phyloP scores from a whole-genome alignment of 2,329 filamentous ascomycete species.

The Aspergillus sp. region DNA sequence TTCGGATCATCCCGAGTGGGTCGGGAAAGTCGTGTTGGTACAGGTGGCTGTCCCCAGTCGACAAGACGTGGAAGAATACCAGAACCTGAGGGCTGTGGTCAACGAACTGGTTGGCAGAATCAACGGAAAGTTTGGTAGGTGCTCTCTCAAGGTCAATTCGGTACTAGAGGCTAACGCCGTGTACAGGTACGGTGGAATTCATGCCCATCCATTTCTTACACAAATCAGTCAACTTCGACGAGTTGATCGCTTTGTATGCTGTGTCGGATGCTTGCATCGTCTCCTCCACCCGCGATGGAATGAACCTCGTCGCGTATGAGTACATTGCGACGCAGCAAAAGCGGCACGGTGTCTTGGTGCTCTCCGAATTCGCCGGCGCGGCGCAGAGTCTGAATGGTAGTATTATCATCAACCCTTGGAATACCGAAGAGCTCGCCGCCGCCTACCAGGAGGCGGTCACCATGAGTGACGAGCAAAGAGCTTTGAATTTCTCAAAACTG shows the following conservation, averaged over 20 bases:
- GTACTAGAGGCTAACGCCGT: slow-evolving; percentile 13
- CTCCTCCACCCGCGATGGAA: slow-evolving; percentile 93
- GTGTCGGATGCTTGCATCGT: slow-evolving; percentile 91
- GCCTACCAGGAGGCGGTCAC: slow-evolving; percentile 96
- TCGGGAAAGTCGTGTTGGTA: slow-evolving; percentile 92
- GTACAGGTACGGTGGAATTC: slow-evolving; percentile 81
- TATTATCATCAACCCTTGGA: slow-evolving; percentile 97
- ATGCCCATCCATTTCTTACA: slow-evolving; percentile 99
- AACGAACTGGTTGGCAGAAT: slow-evolving; percentile 96
- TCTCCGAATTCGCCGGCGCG: slow-evolving; percentile 95
- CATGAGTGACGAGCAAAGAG: slow-evolving; percentile 86
- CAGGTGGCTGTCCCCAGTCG: slow-evolving; percentile 94
- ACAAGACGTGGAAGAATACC: slow-evolving; percentile 96
- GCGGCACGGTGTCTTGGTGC: slow-evolving; percentile 87
- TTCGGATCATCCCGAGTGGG: slow-evolving; percentile 96
- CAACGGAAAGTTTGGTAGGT: slow-evolving; percentile 66
- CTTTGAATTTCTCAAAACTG: slow-evolving; percentile 84
- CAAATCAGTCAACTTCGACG: slow-evolving; percentile 91
- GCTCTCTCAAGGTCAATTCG: neutral
- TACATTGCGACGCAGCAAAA: slow-evolving; percentile 94
- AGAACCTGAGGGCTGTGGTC: slow-evolving; percentile 90
- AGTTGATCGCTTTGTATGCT: slow-evolving; percentile 89
- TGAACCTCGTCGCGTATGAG: slow-evolving; percentile 98
- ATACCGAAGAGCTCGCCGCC: slow-evolving; percentile 90
- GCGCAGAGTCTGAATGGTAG: slow-evolving; percentile 92